A percentile compares a stretch with the other conserved stretches of the same genome.
phyloP scores from a whole-genome alignment of 441 rosid species.

The Breynia disticha region DNA sequence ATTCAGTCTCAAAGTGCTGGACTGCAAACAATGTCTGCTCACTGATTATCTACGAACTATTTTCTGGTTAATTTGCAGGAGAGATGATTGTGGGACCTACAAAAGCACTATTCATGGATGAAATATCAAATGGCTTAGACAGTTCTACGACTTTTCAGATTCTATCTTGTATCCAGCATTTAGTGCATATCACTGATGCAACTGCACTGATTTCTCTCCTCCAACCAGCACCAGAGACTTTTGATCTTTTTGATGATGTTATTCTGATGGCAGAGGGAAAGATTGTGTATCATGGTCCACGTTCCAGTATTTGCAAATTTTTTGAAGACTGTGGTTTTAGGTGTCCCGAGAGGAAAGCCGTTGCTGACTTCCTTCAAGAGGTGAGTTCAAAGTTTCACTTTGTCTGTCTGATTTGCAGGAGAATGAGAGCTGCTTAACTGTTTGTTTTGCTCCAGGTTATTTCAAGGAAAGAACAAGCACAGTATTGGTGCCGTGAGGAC shows the following conservation, averaged over 20 bases:
- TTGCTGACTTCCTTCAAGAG: conserved; percentile 39
- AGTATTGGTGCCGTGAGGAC: conserved; percentile 29
- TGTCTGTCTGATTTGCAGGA: not conserved
- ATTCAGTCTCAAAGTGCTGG: not conserved
- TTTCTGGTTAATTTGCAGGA: conserved; percentile 8
- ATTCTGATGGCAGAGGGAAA: conserved; percentile 34
- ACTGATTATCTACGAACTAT: not conserved
- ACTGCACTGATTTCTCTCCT: conserved; percentile 34
- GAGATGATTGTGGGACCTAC: conserved; percentile 40
- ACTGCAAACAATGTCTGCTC: no score
- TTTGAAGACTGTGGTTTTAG: conserved; percentile 31
- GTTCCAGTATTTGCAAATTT: conserved; percentile 20
- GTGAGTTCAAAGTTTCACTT: conserved; percentile 1
- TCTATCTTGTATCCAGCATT: conserved; percentile 25
- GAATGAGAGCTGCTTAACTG: not conserved
- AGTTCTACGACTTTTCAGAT: conserved; percentile 40
- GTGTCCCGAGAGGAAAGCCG: conserved; percentile 35
- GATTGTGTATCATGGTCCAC: conserved; percentile 35
- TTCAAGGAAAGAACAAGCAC: conserved; percentile 47
- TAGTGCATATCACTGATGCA: conserved; percentile 27
- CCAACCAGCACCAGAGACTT: conserved; percentile 36
- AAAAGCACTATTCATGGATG: conserved; percentile 36
- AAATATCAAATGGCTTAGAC: conserved; percentile 38
- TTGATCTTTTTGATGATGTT: conserved; percentile 32
- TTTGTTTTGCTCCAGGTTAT: conserved; percentile 25